Percentiles rank a stretch among this genome's conserved stretches.
phyloP scores from a whole-genome alignment of 2,329 filamentous ascomycete species.

The Microdochium paspali region DNA sequence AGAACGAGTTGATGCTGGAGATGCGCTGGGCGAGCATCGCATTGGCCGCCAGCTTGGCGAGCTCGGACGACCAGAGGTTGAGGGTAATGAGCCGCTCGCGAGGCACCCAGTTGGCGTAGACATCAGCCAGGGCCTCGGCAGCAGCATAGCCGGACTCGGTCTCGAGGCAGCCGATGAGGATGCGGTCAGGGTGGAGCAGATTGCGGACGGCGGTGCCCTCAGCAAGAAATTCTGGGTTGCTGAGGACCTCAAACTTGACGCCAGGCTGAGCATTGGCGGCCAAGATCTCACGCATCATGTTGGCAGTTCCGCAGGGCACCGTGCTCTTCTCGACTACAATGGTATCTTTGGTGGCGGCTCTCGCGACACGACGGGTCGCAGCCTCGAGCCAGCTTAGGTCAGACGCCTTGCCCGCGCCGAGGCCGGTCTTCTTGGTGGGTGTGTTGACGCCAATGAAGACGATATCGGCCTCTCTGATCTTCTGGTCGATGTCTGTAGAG shows the following conservation, averaged over 20 bases:
- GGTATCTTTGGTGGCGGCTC: constrained; percentile 53
- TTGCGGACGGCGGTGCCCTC: constrained; percentile 68
- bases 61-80: constrained; percentile 69
- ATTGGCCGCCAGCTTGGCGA: constrained; percentile 72
- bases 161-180: constrained; percentile 62
- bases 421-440: constrained; percentile 62
- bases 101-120: constrained; percentile 67
- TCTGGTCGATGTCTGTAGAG: constrained; percentile 53
- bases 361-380: constrained; percentile 57
- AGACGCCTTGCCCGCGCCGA: constrained; percentile 61
- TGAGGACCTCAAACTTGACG: constrained; percentile 64
- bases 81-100: constrained; percentile 58
- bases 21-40: constrained; percentile 74
- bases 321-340: constrained; percentile 79
- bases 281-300: constrained; percentile 60
- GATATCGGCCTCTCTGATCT: constrained; percentile 59
- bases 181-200: constrained; percentile 60
- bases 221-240: constrained; percentile 74
- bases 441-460: constrained; percentile 73
- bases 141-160: constrained; percentile 52
- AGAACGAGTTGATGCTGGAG: constrained; percentile 72
- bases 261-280: constrained; percentile 32
- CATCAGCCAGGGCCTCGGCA: constrained; percentile 50
- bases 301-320: constrained; percentile 65
- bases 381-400: constrained; percentile 66